Conservation (phyloP, 441 rosid species). For the Gossypium schwendimanii region DNA sequence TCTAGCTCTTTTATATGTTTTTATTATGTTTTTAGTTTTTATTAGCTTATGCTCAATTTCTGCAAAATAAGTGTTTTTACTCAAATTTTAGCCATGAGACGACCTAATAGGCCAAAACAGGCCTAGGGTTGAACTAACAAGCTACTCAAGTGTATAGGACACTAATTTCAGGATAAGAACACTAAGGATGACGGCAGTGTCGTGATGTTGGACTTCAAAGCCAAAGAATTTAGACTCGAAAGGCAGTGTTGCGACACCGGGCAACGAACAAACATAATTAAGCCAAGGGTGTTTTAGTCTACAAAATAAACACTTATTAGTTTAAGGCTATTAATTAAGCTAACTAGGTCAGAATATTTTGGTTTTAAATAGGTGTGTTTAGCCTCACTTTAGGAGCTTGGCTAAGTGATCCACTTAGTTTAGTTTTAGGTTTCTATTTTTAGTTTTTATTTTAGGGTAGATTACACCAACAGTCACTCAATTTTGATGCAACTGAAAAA, state of each 20-base stretch:
- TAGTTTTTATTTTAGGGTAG: no score
- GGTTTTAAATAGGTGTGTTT: not conserved
- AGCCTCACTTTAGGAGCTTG: not conserved
- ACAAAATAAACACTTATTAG: not conserved
- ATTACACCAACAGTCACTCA: no score
- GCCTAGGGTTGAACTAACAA: not conserved
- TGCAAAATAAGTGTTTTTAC: not conserved
- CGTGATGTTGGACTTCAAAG: not conserved
- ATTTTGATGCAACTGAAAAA: no score
- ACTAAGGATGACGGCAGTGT: not conserved
- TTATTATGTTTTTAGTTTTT: not conserved
- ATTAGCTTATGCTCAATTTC: not conserved
- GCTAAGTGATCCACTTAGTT: not conserved
- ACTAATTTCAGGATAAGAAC: not conserved
- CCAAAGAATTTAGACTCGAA: not conserved
- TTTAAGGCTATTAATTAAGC: not conserved
- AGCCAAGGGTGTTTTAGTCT: not conserved
- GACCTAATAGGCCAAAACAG: not conserved
- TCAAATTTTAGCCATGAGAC: not conserved
- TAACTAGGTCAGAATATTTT: not conserved
- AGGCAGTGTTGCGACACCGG: not conserved
- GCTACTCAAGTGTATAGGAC: not conserved
- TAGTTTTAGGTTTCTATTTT: no score
- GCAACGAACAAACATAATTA: not conserved
- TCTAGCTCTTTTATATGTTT: not conserved